Evolutionary conservation across 2,329 filamentous ascomycete species (phyloP).

Genomic region (Balansia obtecta): DNA sequence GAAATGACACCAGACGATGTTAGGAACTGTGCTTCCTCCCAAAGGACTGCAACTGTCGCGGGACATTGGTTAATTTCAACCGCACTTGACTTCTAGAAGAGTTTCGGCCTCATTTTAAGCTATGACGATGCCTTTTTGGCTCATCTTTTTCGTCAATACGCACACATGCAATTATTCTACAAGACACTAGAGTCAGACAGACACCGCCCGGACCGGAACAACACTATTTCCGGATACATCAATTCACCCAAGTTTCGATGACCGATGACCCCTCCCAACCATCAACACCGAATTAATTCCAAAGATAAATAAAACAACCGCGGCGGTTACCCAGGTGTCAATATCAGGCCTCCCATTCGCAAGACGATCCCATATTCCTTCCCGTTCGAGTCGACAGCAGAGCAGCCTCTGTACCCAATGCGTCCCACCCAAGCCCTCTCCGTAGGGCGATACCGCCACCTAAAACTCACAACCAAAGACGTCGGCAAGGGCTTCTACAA

Average conservation of each 20-base stretch:
- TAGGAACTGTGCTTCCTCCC: no score
- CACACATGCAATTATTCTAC: no score
- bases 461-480: slow-evolving; percentile 82
- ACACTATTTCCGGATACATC: slow-evolving; percentile 10
- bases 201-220: slow-evolving; percentile 23
- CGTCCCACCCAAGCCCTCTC: slow-evolving; percentile 56
- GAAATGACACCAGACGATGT: background rate
- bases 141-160: no score
- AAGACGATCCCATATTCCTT: background rate
- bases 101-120: no score
- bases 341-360: background rate
- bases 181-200: no score
- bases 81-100: no score
- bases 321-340: background rate
- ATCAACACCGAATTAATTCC: background rate
- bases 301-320: background rate
- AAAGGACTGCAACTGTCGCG: no score
- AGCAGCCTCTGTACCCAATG: slow-evolving; percentile 29
- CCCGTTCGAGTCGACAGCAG: slow-evolving; percentile 1
- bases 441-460: slow-evolving; percentile 56
- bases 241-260: slow-evolving; percentile 9
- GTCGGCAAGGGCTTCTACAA: slow-evolving; percentile 95
- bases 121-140: no score
- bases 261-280: background rate
- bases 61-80: no score